phyloP scores from a whole-genome alignment of 2,329 filamentous ascomycete species.

The Ambrosiella xylebori region DNA sequence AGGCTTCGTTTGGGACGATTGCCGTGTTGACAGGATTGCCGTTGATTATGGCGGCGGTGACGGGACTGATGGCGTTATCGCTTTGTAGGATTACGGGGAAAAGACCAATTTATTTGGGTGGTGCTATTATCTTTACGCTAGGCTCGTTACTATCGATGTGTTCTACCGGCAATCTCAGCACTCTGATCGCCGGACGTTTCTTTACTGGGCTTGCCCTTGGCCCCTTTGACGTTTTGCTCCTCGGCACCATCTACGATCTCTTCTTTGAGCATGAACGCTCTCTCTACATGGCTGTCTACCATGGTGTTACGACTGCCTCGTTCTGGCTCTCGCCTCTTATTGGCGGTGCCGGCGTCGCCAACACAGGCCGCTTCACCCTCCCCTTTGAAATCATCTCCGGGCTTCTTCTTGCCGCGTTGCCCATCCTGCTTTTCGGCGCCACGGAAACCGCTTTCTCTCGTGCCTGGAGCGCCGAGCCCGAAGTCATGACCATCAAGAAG shows the following conservation, averaged over 20 bases:
- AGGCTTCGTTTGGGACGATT: slow-evolving; percentile 28
- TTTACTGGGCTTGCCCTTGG: slow-evolving; percentile 43
- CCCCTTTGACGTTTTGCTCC: slow-evolving; percentile 35
- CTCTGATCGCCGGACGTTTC: slow-evolving; percentile 34
- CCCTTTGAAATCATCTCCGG: slow-evolving; percentile 35
- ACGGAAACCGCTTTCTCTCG: slow-evolving; percentile 38
- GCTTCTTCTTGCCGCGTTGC: slow-evolving; percentile 29
- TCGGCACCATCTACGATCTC: slow-evolving; percentile 36
- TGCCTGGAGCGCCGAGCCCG: slow-evolving; percentile 16
- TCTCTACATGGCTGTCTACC: slow-evolving; percentile 27
- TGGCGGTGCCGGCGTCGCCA: slow-evolving; percentile 30
- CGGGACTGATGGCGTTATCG: slow-evolving; percentile 27
- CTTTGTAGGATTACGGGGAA: slow-evolving; percentile 33
- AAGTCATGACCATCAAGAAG: not conserved
- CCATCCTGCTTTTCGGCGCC: slow-evolving; percentile 29
- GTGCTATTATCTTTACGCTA: slow-evolving; percentile 28
- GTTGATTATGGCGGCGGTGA: slow-evolving; percentile 30
- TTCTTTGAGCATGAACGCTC: slow-evolving; percentile 40
- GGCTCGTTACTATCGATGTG: slow-evolving; percentile 34
- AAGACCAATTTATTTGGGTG: slow-evolving; percentile 33
- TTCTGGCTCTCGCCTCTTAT: slow-evolving; percentile 38
- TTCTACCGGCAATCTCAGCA: slow-evolving; percentile 23
- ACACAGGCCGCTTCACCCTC: slow-evolving; percentile 24
- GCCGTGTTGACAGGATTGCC: slow-evolving; percentile 36
- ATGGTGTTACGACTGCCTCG: slow-evolving; percentile 26